Conservation (phyloP, 495 filamentous ascomycete species). For the Aspergillus cristatus region DNA sequence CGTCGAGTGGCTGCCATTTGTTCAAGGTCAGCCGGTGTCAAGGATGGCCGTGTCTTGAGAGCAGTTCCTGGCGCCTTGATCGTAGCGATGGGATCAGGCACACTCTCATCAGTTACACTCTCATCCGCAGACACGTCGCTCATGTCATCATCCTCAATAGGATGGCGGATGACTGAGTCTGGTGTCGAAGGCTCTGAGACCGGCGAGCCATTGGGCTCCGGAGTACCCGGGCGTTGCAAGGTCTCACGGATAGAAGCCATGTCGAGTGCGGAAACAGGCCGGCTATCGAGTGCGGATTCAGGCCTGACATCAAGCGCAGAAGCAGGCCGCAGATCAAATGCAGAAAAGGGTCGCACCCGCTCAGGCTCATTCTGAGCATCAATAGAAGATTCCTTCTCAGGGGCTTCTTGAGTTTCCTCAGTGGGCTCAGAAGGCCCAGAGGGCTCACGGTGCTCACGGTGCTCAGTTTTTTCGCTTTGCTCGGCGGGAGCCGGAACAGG, state of each 20-base stretch:
- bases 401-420: constrained; percentile 6
- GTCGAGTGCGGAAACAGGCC: constrained; percentile 15
- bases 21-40: constrained; percentile 74
- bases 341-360: too few species aligned
- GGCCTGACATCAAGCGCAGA: too few species aligned
- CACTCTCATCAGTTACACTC: constrained; percentile 54
- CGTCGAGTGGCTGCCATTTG: constrained; percentile 83
- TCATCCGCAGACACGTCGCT: constrained; percentile 22
- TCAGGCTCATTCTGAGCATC: constrained; percentile 18
- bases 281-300: too few species aligned
- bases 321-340: too few species aligned
- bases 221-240: constrained; percentile 52
- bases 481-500: too few species aligned
- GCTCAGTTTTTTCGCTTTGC: too few species aligned
- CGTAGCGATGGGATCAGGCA: constrained; percentile 81
- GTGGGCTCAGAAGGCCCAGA: too few species aligned
- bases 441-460: too few species aligned
- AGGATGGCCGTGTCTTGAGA: constrained; percentile 82
- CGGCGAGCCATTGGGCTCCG: constrained; percentile 42
- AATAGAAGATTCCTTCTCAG: constrained; percentile 3
- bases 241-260: constrained; percentile 44
- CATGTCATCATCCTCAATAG: constrained; percentile 35
- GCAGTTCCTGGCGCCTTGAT: constrained; percentile 81
- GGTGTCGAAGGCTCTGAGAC: constrained; percentile 66
- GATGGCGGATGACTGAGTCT: constrained; percentile 87